Conservation (phyloP, 495 filamentous ascomycete genomes). For the Talaromyces stipitatus region DNA sequence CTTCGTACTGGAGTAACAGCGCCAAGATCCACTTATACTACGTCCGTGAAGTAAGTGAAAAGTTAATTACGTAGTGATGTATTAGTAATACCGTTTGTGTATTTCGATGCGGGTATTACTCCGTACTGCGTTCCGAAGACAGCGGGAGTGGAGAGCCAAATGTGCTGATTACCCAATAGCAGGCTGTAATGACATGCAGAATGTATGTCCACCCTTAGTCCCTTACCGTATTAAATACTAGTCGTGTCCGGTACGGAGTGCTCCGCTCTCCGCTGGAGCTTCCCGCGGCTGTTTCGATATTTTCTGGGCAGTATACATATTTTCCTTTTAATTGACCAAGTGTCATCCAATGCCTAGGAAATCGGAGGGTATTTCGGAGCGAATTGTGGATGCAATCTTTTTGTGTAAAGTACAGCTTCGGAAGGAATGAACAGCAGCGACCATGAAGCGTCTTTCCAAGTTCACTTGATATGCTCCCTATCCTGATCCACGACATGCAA, state of each 20-base stretch:
- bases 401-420: neutral
- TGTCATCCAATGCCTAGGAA: neutral
- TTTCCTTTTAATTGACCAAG: no score
- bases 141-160: neutral
- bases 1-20: neutral
- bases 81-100: neutral
- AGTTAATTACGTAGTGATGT: neutral
- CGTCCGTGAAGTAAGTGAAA: neutral
- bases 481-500: neutral
- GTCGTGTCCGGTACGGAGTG: neutral
- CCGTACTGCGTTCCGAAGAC: neutral
- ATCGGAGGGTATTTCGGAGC: neutral
- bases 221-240: neutral
- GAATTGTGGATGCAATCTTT: neutral
- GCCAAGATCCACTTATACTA: neutral
- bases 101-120: neutral
- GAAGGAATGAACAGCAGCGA: neutral
- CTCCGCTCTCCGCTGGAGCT: conserved; percentile 1
- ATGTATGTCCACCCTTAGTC: neutral
- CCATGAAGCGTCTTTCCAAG: neutral
- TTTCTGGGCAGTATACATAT: no score
- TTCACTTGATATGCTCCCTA: neutral
- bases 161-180: neutral
- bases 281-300: neutral
- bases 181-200: neutral